These are phyloP conservation scores for Talaromyces pinophilus DNA, from an alignment of 2,329 filamentous ascomycete genomes.

Conservation along the genomic window DNA sequence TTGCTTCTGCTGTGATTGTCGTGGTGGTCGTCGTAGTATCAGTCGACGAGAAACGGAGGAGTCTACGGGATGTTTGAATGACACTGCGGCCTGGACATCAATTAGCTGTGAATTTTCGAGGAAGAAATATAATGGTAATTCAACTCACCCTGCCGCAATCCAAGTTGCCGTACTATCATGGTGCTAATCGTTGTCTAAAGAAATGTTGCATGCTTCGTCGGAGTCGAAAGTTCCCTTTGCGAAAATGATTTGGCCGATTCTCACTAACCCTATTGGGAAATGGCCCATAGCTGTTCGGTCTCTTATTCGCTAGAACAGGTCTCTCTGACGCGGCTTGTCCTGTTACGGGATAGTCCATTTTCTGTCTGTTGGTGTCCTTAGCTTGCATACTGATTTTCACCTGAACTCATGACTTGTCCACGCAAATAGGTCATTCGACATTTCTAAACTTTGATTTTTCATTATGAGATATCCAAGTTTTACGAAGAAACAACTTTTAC, in stretches of 20 bases:
- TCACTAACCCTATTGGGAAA: neutral
- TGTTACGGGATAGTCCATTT: neutral
- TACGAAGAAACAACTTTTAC: neutral
- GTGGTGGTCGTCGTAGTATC: constrained; percentile 32
- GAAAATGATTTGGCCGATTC: constrained; percentile 16
- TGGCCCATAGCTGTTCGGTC: neutral
- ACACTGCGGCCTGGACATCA: constrained; percentile 39
- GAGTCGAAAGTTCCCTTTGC: constrained; percentile 11
- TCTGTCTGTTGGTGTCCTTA: neutral
- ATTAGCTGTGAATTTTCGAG: neutral
- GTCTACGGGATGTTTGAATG: constrained; percentile 35
- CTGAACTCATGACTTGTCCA: neutral
- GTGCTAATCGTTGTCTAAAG: constrained; percentile 23
- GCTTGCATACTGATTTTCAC: neutral
- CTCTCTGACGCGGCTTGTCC: neutral
- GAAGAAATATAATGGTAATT: neutral
- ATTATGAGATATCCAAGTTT: neutral
- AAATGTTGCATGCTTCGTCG: neutral
- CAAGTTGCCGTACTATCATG: constrained; percentile 47
- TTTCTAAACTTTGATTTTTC: neutral
- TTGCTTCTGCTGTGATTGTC: constrained; percentile 17
- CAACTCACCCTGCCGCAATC: constrained; percentile 44
- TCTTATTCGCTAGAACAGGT: neutral
- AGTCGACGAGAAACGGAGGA: constrained; percentile 39
- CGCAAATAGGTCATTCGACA: neutral